These are phyloP conservation scores for Amauroascus verrucosus DNA, from an alignment of 2,329 filamentous ascomycete genomes.

Conservation along the genomic window DNA sequence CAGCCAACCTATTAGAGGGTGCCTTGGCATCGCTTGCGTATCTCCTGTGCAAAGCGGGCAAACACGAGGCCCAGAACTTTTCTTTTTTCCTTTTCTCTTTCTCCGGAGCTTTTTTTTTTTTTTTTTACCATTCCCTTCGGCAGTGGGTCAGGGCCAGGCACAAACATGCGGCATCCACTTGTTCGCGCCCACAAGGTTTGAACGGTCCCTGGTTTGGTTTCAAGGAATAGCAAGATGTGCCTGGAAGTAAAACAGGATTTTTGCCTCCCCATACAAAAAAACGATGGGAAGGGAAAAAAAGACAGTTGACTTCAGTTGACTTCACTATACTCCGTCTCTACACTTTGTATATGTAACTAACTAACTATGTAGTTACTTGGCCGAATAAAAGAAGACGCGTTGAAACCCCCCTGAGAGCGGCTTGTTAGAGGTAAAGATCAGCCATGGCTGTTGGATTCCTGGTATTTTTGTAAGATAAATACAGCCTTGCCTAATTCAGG, in stretches of 20 bases:
- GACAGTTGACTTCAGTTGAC: too few relatives aligned
- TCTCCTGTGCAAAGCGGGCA: neutral
- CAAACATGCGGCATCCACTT: neutral
- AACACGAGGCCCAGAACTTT: neutral
- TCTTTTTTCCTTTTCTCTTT: neutral
- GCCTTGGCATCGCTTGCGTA: neutral
- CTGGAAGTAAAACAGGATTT: neutral
- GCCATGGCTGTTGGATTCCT: neutral
- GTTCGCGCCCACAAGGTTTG: neutral
- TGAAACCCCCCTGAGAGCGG: too few relatives aligned
- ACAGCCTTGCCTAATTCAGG: neutral
- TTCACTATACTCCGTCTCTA: too few relatives aligned
- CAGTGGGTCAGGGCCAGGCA: slow-evolving; percentile 3
- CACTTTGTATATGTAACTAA: too few relatives aligned
- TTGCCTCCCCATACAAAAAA: too few relatives aligned
- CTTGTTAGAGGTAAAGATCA: neutral
- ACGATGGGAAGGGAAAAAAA: too few relatives aligned
- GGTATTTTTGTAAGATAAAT: neutral
- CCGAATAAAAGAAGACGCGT: too few relatives aligned
- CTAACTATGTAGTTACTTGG: too few relatives aligned
- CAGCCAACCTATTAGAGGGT: neutral
- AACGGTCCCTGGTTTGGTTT: neutral
- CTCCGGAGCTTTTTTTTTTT: neutral
- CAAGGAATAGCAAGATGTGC: neutral
- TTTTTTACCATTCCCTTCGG: neutral